Conservation (phyloP, 257 asterid species). For the Solanum megistacrolobum region DNA sequence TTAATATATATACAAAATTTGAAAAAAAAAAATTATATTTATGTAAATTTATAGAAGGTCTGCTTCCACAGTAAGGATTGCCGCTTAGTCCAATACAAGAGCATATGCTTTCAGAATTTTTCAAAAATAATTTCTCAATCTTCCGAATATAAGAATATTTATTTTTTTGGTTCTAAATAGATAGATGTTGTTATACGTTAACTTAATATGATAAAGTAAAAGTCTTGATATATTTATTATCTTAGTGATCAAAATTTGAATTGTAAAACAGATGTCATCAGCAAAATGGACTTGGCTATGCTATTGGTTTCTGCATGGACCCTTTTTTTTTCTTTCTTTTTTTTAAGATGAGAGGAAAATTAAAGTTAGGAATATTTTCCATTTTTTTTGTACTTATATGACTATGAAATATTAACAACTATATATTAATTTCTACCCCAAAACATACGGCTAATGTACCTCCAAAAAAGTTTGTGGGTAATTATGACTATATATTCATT, state of each 20-base stretch:
- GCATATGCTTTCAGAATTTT: too few species aligned
- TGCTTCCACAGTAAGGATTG: too few species aligned
- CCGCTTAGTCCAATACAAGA: too few species aligned
- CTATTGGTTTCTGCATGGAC: background rate
- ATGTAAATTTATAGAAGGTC: background rate
- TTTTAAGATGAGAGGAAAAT: background rate
- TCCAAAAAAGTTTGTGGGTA: background rate
- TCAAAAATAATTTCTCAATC: too few species aligned
- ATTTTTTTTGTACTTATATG: background rate
- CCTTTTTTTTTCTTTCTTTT: too few species aligned
- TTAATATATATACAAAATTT: background rate
- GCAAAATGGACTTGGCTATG: background rate
- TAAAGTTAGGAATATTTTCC: background rate
- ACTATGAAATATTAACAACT: background rate
- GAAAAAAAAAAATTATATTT: background rate
- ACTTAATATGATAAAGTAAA: background rate
- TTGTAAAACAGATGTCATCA: background rate
- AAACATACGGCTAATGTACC: background rate
- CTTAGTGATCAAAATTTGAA: background rate
- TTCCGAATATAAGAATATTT: too few species aligned
- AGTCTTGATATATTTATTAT: background rate
- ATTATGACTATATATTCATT: background rate
- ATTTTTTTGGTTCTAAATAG: too few species aligned
- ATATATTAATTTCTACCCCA: background rate
- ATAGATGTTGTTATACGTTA: background rate